These are phyloP conservation scores for Mollisiaceae sp. DNA, from an alignment of 2,329 filamentous ascomycete genomes.

Conservation along the genomic window DNA sequence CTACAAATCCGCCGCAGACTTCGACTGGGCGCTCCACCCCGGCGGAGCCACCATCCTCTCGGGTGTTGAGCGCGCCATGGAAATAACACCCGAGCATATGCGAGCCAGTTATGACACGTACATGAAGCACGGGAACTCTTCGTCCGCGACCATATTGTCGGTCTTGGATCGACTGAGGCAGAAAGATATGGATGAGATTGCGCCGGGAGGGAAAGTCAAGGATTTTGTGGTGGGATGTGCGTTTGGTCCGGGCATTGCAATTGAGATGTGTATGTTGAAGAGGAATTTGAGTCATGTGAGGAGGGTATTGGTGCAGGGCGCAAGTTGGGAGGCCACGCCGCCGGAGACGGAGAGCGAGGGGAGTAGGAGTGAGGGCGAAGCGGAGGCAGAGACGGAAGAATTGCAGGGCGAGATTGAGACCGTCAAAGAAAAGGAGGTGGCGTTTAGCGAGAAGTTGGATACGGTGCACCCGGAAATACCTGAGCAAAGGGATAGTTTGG, in stretches of 20 bases:
- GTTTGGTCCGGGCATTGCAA: constrained; percentile 71
- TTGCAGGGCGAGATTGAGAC: constrained; percentile 27
- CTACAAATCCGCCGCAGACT: constrained; percentile 57
- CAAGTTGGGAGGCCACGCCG: constrained; percentile 38
- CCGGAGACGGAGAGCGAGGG: constrained; percentile 41
- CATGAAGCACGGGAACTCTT: constrained; percentile 70
- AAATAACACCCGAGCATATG: constrained; percentile 66
- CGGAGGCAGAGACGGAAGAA: constrained; percentile 25
- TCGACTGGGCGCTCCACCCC: constrained; percentile 77
- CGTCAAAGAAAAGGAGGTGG: constrained; percentile 29
- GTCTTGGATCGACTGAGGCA: constrained; percentile 66
- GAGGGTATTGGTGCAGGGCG: neutral
- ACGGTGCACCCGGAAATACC: constrained; percentile 26
- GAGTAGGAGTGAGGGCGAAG: constrained; percentile 34
- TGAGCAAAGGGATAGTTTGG: constrained; percentile 36
- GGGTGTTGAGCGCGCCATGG: constrained; percentile 63
- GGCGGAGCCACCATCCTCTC: constrained; percentile 70
- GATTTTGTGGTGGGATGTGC: constrained; percentile 71
- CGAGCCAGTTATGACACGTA: constrained; percentile 74
- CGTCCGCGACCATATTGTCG: constrained; percentile 71
- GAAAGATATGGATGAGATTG: constrained; percentile 63
- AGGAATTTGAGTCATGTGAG: constrained; percentile 40
- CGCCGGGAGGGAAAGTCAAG: constrained; percentile 54
- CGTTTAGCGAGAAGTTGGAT: constrained; percentile 31
- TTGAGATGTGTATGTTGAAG: constrained; percentile 72